Base-by-base conservation (phyloP, 1,284 basidiomycete genomes). In the Pterulicium gracile region DNA sequence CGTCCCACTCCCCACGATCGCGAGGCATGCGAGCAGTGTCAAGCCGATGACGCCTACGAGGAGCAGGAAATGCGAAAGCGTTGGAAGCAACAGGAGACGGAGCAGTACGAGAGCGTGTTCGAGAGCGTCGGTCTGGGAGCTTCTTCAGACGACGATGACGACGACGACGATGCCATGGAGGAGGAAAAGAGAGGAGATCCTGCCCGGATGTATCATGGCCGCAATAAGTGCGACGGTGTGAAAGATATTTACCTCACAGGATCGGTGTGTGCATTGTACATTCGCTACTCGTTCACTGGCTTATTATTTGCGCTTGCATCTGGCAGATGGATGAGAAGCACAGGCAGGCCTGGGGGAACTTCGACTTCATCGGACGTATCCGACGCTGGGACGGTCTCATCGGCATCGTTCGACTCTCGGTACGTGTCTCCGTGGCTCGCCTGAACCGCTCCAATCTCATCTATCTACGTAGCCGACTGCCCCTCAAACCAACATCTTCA, bases 331-430 rank as follows among this genome's bases (percentile, higher is more conserved):
- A 81, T 49, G 48, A 57, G 10, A 61, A 62, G 4, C 79, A 83
- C 52, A 72, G 70, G 2, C 61, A 68, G 43, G 80, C 80, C 12
- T 83, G 79, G 75, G 67, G 75, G 49, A 61, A 67, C 48, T 82
- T 72, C 57, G 66, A 60, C 14, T 79, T 75, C 56, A 75, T 78
- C 51, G 82, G 82, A 3, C 75, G 81, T 21, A 66, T 86, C 14
- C 71, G 82, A 24, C 56, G 65, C 34, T 82, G 77, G 72, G 82
- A 85, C 57, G 83, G 82, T 12, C 65, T 86, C 47, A 66, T 86
- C 34, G 78, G 75, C 4, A 65, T 84, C 34, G 58, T 85, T 46
- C 67, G 81, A 35, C 56, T 72, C 27, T 69, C 70, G 14, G 68
- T 70, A 53, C 47, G 63, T n/a, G n/a, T 62, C 35, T 24, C 44